Conservation (phyloP, 1,284 basidiomycete species). For the Baeospora myosura region DNA sequence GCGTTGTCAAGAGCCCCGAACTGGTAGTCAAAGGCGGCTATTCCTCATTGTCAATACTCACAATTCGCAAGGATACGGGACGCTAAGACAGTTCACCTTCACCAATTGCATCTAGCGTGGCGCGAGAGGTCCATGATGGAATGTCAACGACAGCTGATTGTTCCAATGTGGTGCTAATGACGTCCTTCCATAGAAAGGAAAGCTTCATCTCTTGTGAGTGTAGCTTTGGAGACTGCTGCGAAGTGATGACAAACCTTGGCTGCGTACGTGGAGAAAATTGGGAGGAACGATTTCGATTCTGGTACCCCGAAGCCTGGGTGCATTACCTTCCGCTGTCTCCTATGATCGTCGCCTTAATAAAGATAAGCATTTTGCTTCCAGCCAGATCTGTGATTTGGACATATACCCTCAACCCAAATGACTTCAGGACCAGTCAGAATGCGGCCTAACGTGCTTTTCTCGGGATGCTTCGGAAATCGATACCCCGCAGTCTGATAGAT, state of each 20-base stretch:
- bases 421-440: conserved; percentile 7
- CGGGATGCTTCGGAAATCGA: conserved; percentile 9
- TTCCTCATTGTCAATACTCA: background rate
- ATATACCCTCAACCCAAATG: conserved; percentile 9
- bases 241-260: conserved; percentile 27
- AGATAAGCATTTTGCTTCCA: background rate
- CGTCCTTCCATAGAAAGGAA: conserved; percentile 34
- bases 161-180: conserved; percentile 29
- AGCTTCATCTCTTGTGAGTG: conserved; percentile 22
- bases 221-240: background rate
- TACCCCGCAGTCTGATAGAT: conserved; percentile 38
- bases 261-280: conserved; percentile 40
- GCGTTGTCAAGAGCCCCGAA: conserved; percentile 35
- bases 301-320: conserved; percentile 40
- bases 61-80: background rate
- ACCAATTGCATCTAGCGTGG: conserved; percentile 40
- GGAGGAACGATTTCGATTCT: conserved; percentile 41
- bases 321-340: conserved; percentile 31
- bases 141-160: conserved; percentile 31
- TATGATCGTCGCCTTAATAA: background rate
- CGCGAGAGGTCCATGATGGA: conserved; percentile 35
- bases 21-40: conserved; percentile 44
- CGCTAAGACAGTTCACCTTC: conserved; percentile 27
- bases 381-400: background rate
- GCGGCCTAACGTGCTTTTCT: conserved; percentile 1